These are phyloP conservation scores for Phytophthora syringae DNA, from an alignment of 352 stramenopile species.

Conservation along the genomic window DNA sequence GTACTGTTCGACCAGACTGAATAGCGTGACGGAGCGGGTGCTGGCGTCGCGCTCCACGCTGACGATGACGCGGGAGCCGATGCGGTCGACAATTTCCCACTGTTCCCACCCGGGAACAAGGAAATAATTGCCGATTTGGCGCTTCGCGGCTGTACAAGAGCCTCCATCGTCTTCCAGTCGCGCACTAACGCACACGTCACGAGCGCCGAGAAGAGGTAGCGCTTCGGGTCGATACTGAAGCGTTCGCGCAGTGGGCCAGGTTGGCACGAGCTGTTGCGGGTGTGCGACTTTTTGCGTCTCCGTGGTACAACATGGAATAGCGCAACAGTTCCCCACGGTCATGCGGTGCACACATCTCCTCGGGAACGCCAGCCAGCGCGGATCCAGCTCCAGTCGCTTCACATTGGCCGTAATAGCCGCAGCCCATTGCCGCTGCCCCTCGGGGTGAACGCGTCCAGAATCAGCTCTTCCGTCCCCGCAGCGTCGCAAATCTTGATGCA, in stretches of 20 bases:
- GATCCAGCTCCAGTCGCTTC: constrained; percentile 62
- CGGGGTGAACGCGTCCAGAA: constrained; percentile 67
- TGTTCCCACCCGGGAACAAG: constrained; percentile 33
- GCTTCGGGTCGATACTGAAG: constrained; percentile 60
- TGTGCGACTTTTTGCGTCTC: constrained; percentile 31
- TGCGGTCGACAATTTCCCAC: constrained; percentile 8
- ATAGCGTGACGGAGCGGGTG: constrained; percentile 35
- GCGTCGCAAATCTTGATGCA: constrained; percentile 68
- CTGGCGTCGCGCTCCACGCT: constrained; percentile 24
- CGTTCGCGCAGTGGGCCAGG: constrained; percentile 41
- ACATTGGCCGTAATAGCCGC: constrained; percentile 71
- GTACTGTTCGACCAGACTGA: constrained; percentile 41
- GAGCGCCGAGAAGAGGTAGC: constrained; percentile 59
- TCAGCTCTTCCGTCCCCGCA: constrained; percentile 51
- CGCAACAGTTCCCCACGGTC: constrained; percentile 64
- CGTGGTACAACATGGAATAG: constrained; percentile 75
- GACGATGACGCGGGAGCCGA: constrained; percentile 32
- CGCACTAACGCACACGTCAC: constrained; percentile 49
- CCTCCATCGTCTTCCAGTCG: constrained; percentile 65
- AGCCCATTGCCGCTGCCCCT: constrained; percentile 65
- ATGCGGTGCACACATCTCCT: constrained; percentile 58
- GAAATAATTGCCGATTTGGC: constrained; percentile 45
- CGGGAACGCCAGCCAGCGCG: constrained; percentile 61
- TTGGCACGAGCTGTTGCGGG: constrained; percentile 32
- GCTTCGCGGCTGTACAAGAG: constrained; percentile 47